A percentile compares a stretch with the other conserved stretches of the same genome.
Conservation (phyloP, 345 rosid genomes). For the Brassica incana region DNA sequence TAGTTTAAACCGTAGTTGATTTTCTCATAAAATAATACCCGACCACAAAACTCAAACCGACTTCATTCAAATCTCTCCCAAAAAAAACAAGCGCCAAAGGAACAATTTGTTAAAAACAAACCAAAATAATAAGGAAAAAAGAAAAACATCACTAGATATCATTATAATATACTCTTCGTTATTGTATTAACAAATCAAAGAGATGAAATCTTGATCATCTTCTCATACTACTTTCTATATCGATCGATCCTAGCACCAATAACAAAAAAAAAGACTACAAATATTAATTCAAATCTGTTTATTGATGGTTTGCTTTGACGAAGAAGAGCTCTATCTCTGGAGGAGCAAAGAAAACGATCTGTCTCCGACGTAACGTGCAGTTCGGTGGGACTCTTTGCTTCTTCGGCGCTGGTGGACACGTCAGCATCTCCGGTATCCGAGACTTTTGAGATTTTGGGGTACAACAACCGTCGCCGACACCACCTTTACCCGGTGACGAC, state of each 20-base stretch:
- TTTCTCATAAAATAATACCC: constrained; percentile 23
- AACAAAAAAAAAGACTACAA: constrained; percentile 7
- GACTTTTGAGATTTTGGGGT: constrained; percentile 78
- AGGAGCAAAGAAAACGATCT: constrained; percentile 87
- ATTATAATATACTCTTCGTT: constrained; percentile 34
- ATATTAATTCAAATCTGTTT: neutral
- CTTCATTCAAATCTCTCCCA: constrained; percentile 34
- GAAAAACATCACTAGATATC: constrained; percentile 13
- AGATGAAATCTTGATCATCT: constrained; percentile 15
- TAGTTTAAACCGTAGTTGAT: constrained; percentile 16
- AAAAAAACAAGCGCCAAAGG: constrained; percentile 38
- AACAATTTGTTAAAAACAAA: neutral
- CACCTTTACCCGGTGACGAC: constrained; percentile 23
- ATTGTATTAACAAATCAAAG: constrained; percentile 34
- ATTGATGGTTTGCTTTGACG: constrained; percentile 50
- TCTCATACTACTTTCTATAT: constrained; percentile 25
- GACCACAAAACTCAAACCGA: constrained; percentile 40
- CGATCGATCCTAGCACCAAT: constrained; percentile 8
- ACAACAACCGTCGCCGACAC: constrained; percentile 44
- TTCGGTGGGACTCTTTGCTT: constrained; percentile 59
- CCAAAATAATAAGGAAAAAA: neutral
- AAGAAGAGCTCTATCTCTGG: constrained; percentile 97
- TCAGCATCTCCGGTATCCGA: constrained; percentile 70
- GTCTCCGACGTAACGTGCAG: constrained; percentile 53
- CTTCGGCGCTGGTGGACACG: constrained; percentile 99